These are phyloP conservation scores for Scedosporium dehoogii DNA, from an alignment of 2,329 filamentous ascomycete species.

Conservation along the genomic window DNA sequence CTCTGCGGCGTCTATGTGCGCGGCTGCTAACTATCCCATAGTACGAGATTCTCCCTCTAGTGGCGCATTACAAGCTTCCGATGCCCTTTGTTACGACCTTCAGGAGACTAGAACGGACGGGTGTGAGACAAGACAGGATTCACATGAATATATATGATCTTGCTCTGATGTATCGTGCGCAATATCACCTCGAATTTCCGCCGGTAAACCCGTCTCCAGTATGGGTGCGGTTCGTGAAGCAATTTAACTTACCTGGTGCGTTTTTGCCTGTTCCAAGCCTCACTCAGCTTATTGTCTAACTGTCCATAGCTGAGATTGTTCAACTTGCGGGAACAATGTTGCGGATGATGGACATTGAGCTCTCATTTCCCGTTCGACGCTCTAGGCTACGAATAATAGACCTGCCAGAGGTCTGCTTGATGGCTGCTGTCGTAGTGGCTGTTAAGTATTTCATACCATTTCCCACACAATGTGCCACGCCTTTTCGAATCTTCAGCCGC, in stretches of 20 bases:
- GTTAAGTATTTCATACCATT: slow-evolving; percentile 76
- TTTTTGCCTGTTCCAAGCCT: not conserved
- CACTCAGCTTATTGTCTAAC: not conserved
- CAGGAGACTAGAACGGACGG: not conserved
- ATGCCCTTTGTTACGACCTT: not conserved
- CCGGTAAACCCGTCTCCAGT: slow-evolving; percentile 60
- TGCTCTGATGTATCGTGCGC: slow-evolving; percentile 51
- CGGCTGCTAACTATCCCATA: slow-evolving; percentile 14
- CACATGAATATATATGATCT: slow-evolving; percentile 26
- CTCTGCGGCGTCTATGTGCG: not conserved
- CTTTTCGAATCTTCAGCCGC: slow-evolving; percentile 24
- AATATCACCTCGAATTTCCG: slow-evolving; percentile 64
- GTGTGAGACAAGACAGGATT: not conserved
- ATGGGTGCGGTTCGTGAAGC: slow-evolving; percentile 58
- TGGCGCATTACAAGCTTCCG: slow-evolving; percentile 4
- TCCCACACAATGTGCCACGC: slow-evolving; percentile 30
- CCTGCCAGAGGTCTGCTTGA: slow-evolving; percentile 66
- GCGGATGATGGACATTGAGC: not conserved
- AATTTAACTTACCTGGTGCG: slow-evolving; percentile 66
- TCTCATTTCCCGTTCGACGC: not conserved
- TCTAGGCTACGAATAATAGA: slow-evolving; percentile 24
- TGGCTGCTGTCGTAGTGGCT: slow-evolving; percentile 61
- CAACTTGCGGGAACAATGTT: not conserved
- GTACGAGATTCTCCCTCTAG: slow-evolving; percentile 47
- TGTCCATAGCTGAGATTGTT: not conserved